phyloP scores from a whole-genome alignment of 1,284 basidiomycete species.

The Trametes pubescens region DNA sequence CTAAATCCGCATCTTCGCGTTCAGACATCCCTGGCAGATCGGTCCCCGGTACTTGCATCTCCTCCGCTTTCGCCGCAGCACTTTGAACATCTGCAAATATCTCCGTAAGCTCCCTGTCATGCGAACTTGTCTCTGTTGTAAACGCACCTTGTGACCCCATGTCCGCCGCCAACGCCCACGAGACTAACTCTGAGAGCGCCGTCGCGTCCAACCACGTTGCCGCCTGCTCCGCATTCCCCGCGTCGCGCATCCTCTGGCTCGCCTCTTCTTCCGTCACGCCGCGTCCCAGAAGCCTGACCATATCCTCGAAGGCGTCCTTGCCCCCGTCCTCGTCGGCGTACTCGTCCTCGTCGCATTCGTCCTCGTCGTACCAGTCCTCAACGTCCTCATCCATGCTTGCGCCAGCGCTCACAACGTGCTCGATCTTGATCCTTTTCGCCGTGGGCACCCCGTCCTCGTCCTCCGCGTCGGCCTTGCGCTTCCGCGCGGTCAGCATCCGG shows the following conservation, averaged over 20 bases:
- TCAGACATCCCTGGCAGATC: too few relatives aligned
- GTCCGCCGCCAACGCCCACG: too few relatives aligned
- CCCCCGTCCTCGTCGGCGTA: not conserved
- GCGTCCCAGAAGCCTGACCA: conserved; percentile 3
- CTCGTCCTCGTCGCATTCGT: conserved; percentile 1
- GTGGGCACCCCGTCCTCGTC: not conserved
- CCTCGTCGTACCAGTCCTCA: not conserved
- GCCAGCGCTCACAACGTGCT: not conserved
- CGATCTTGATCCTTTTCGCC: not conserved
- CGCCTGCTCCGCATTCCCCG: not conserved
- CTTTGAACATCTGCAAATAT: too few relatives aligned
- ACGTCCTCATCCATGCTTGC: not conserved
- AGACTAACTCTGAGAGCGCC: too few relatives aligned
- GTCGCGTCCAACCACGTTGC: too few relatives aligned
- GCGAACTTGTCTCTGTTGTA: too few relatives aligned
- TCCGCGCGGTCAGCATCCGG: not conserved
- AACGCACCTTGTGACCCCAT: too few relatives aligned
- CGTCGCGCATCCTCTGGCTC: not conserved
- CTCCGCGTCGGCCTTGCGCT: not conserved
- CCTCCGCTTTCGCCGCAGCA: too few relatives aligned
- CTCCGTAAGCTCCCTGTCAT: too few relatives aligned
- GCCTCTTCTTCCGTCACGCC: conserved; percentile 6
- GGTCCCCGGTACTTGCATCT: too few relatives aligned
- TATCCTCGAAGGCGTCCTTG: not conserved
- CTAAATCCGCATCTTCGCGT: too few relatives aligned